Base-by-base conservation (phyloP, 83 land plant genomes). In the Picea mariana region DNA sequence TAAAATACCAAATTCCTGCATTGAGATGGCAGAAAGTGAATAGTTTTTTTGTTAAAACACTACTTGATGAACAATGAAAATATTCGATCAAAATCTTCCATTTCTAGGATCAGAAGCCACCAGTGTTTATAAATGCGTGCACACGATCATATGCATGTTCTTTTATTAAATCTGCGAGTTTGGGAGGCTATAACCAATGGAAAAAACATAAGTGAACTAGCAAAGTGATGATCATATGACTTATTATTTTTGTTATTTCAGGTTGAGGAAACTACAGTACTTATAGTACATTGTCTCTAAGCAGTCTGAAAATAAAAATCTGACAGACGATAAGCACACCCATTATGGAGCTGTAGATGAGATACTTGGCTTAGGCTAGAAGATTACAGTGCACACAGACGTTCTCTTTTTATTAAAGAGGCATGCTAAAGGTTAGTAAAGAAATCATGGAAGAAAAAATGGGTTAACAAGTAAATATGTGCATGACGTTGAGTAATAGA, bases 151-250 rank as follows among this genome's bases (percentile, higher is more conserved):
- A 68, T 68, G 44, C 72, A 68, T 68, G 42, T 68, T 40, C 34
- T 68, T 68, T 31, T 15, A 68, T 42, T 49, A 38, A 42, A 40
- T 42, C 20, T n/a, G 40, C 20, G n/a, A 42, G 42, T 38, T 68
- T 72, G 76, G 76, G 20, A 68, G 38, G 72, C 17, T 8, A 68
- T 31, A 31, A 68, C 72, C 42, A 68, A 68, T 11, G 17, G 71
- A 67, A 62, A 20, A 62, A 20, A n/a, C 65, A 3, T 62, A 17
- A 6, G 20, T 15, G 20, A 16, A 5, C 23, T 4, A 62, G 18
- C 23, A 18, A 62, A 2, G 24, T 5, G 65, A 62, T 62, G 23
- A 21, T 5, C 66, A 21, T 18, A 6, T 6, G 66, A n/a, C 8
- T n/a, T 63, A 24, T 6, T 24, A 63, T 63, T 24, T 63, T n/a